Base-by-base conservation (phyloP, 2,329 filamentous ascomycete genomes). In the Xylaria hypoxylon region DNA sequence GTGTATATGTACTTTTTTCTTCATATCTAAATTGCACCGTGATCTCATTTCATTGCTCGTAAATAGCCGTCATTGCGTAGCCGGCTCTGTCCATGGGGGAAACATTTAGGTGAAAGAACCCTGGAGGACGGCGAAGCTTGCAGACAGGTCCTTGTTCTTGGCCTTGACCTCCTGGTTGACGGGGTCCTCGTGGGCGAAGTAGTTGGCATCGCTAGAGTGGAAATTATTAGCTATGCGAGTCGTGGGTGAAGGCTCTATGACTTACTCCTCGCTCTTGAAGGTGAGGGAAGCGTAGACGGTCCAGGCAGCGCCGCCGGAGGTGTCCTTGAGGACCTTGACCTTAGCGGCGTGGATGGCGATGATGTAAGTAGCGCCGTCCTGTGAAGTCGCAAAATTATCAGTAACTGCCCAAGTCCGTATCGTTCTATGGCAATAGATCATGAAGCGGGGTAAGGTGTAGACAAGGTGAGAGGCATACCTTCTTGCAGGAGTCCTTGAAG, bases 331-430 rank as follows among this genome's bases (percentile, higher is more conserved):
- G 13, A 69, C 59, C 56, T 67, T 64, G 31, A 62, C 52, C 57
- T 69, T 69, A 5, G 67, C 35, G 7, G 64, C 67, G 38, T 67
- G 64, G 13, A 28, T 38, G 24, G 59, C 57, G 38, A 69, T 24
- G 52, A 69, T 60, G 64, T 69, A 69, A 19, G 64, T 1, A 6
- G 63, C 59, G n/a, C 67, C 67, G 64, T 67, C 17, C 67, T 68
- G n/a, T 64, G 31, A 55, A 47, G 56, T 24, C n/a, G n/a, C 19
- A 44, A 44, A 52, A 24, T 26, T 19, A 45, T 64, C 5, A 68
- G 62, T 26, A 10, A 38, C 13, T 44, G 19, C 3, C 13, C 24
- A 17, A 35, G 13, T 6, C 6, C 1, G 24, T 52, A 3, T n/a
- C 2, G 11, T 38, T 55, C 19, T 11, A 45, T 11, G 13, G 10